Evolutionary conservation across 768 basidiomycete genomes (phyloP).

Genomic region (Cystobasidium ongulense): DNA sequence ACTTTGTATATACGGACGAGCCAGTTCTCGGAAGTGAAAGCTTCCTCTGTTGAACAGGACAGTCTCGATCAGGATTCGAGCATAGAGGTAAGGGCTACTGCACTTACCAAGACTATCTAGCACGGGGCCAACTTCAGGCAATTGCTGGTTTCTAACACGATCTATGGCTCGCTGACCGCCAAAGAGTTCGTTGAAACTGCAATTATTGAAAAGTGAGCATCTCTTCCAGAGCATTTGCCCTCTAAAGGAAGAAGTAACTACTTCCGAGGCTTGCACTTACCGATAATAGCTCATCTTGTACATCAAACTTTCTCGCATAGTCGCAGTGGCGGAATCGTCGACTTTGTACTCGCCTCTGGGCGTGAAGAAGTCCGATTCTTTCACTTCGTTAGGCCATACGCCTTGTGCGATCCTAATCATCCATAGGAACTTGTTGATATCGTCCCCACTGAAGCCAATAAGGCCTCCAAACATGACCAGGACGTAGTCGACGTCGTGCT

Average conservation of each 20-base stretch:
- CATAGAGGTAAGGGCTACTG: not conserved
- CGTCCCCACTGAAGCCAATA: constrained; percentile 93
- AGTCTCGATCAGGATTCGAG: not conserved
- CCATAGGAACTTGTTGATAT: constrained; percentile 96
- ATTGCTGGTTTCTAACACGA: constrained; percentile 75
- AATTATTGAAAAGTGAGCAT: constrained; percentile 25
- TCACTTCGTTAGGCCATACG: constrained; percentile 96
- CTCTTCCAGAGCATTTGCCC: no score
- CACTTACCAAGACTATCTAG: constrained; percentile 76
- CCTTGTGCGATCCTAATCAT: constrained; percentile 46
- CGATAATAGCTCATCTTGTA: constrained; percentile 99
- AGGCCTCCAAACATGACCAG: constrained; percentile 95
- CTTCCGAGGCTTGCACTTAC: no score
- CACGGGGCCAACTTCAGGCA: constrained; percentile 68
- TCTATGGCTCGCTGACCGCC: constrained; percentile 67
- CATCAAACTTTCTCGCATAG: constrained; percentile 96
- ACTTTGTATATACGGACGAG: constrained; percentile 95
- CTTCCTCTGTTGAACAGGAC: constrained; percentile 60
- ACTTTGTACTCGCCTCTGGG: constrained; percentile 84
- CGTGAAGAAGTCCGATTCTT: constrained; percentile 90
- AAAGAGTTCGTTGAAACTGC: constrained; percentile 76
- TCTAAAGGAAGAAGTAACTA: no score
- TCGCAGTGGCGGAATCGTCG: constrained; percentile 68
- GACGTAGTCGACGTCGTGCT: constrained; percentile 96
- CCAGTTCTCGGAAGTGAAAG: constrained; percentile 99